Conservation (phyloP, 371 early-diverging fungal species). For the Synchytrium microbalum region DNA sequence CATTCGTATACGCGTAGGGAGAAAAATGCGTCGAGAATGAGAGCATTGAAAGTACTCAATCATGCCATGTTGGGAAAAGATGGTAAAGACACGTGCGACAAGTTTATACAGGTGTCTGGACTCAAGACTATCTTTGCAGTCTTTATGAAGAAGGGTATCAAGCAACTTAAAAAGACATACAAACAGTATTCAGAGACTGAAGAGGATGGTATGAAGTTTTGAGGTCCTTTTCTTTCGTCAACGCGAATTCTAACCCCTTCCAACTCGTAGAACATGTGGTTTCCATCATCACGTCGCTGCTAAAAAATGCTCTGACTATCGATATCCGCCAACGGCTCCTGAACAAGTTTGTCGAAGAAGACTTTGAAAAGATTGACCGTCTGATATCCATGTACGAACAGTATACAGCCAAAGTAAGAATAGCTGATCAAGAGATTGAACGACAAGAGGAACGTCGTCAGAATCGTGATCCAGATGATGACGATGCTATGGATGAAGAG, state of each 20-base stretch:
- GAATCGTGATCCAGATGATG: conserved; percentile 41
- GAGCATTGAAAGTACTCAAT: conserved; percentile 80
- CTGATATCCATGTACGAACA: conserved; percentile 63
- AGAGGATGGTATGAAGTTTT: conserved; percentile 53
- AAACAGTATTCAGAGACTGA: conserved; percentile 45
- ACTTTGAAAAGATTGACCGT: conserved; percentile 68
- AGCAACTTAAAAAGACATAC: conserved; percentile 49
- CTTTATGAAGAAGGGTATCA: conserved; percentile 68
- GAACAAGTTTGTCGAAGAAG: conserved; percentile 74
- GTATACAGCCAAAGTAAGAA: conserved; percentile 53
- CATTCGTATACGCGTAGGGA: conserved; percentile 41
- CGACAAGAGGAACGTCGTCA: conserved; percentile 14
- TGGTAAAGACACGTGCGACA: conserved; percentile 36
- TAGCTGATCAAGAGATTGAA: conserved; percentile 36
- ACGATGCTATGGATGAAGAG: conserved; percentile 51
- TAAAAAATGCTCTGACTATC: conserved; percentile 27
- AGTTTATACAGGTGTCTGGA: conserved; percentile 73
- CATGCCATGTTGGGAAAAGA: conserved; percentile 59
- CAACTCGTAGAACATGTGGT: conserved; percentile 60
- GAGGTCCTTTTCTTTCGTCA: no score
- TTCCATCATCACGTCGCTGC: conserved; percentile 69
- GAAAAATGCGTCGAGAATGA: conserved; percentile 65
- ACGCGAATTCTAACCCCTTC: not conserved
- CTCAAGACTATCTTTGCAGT: conserved; percentile 70
- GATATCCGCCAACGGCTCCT: conserved; percentile 62